Evolutionary conservation across 2,329 filamentous ascomycete species (phyloP).

Genomic region (Teratosphaeria pseudoeucalypti): DNA sequence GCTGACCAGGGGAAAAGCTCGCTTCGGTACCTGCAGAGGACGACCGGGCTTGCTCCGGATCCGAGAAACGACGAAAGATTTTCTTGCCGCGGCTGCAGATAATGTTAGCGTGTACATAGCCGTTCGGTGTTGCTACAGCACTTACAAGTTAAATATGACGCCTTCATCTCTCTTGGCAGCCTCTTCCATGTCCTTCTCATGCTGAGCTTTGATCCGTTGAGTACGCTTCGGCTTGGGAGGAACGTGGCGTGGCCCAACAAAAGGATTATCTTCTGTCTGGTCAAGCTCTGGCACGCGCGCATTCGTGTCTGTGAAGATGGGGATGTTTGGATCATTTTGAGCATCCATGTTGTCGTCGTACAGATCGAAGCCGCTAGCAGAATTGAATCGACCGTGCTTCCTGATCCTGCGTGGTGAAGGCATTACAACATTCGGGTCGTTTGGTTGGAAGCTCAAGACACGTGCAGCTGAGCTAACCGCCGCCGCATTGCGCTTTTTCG

Average conservation of each 20-base stretch:
- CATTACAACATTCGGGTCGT: conserved; percentile 48
- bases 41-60: conserved; percentile 26
- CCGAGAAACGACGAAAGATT: conserved; percentile 58
- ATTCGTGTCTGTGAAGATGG: conserved; percentile 69
- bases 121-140: conserved; percentile 18
- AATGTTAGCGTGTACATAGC: conserved; percentile 17
- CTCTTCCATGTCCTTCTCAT: conserved; percentile 48
- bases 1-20: conserved; percentile 8
- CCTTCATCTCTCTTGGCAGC: conserved; percentile 58
- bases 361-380: conserved; percentile 43
- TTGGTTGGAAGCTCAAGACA: conserved; percentile 44
- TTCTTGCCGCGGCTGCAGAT: conserved; percentile 62
- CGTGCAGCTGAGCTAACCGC: conserved; percentile 41
- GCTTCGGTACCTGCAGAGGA: conserved; percentile 23
- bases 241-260: conserved; percentile 40
- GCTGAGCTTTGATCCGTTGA: conserved; percentile 23
- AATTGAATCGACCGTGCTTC: conserved; percentile 10
- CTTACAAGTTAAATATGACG: conserved; percentile 68
- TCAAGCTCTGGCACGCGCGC: conserved; percentile 63
- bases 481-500: conserved; percentile 42
- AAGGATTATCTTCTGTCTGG: conserved; percentile 59
- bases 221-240: conserved; percentile 28
- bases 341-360: conserved; percentile 41
- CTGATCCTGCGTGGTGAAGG: conserved; percentile 46
- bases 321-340: conserved; percentile 36